Percentiles rank a stretch among this genome's conserved stretches.
These are phyloP conservation scores for Peronospora destructor DNA, from an alignment of 352 stramenopile genomes.

Conservation along the genomic window DNA sequence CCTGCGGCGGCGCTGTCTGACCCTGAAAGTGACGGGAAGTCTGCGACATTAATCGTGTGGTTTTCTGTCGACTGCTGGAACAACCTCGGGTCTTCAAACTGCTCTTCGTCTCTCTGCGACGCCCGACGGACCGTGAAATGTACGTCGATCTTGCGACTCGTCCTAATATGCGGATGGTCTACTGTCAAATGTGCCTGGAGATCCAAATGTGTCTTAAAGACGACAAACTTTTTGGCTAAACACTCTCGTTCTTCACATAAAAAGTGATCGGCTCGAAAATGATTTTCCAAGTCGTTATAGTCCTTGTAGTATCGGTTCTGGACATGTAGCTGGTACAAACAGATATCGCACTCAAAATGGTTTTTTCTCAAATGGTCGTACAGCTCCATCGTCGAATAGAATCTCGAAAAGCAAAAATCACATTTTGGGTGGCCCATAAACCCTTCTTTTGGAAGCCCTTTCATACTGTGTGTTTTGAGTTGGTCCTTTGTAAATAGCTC, in stretches of 20 bases:
- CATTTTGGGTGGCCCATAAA: constrained; percentile 83
- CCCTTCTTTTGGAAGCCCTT: constrained; percentile 64
- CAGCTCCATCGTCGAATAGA: constrained; percentile 83
- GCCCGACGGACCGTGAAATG: constrained; percentile 75
- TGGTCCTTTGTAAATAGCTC: constrained; percentile 63
- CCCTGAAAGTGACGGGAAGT: constrained; percentile 71
- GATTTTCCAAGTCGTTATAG: constrained; percentile 87
- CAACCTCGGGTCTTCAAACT: constrained; percentile 46
- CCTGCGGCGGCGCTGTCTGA: constrained; percentile 26
- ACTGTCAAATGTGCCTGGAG: constrained; percentile 73
- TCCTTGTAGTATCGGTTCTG: constrained; percentile 90
- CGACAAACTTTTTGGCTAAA: constrained; percentile 84
- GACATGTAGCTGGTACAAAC: constrained; percentile 61
- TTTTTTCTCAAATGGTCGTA: constrained; percentile 89
- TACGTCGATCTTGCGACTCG: constrained; percentile 81
- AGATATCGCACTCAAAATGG: constrained; percentile 90
- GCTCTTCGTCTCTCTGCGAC: constrained; percentile 35
- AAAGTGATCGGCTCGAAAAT: constrained; percentile 86
- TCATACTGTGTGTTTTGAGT: constrained; percentile 69
- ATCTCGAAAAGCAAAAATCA: constrained; percentile 84
- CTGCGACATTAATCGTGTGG: constrained; percentile 76
- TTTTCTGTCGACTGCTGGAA: constrained; percentile 14
- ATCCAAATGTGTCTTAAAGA: constrained; percentile 85
- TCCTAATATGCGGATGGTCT: constrained; percentile 82
- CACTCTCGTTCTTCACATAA: constrained; percentile 82